Percentiles rank a stretch among this genome's conserved stretches.
phyloP scores from a whole-genome alignment of 345 rosid genomes.

The Noccaea caerulescens region DNA sequence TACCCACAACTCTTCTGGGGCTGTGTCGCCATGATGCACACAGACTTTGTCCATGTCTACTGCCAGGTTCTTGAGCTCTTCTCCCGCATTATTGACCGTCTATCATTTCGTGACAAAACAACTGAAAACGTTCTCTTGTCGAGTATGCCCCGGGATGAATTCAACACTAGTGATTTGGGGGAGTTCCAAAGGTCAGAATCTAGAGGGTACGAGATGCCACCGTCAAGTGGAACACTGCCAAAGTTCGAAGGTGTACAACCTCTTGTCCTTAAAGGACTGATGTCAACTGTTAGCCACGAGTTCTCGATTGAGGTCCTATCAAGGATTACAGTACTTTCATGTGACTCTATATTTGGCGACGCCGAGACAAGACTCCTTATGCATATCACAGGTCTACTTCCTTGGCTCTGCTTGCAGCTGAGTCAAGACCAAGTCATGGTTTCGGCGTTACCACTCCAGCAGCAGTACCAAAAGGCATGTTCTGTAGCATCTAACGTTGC shows the following conservation, averaged over 20 bases:
- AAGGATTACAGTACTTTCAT: conserved; percentile 81
- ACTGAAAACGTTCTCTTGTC: conserved; percentile 96
- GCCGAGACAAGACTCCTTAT: conserved; percentile 89
- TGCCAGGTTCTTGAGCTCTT: conserved; percentile 98
- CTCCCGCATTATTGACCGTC: conserved; percentile 82
- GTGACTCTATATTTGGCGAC: conserved; percentile 96
- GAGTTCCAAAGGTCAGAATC: conserved; percentile 78
- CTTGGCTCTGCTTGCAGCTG: conserved; percentile 98
- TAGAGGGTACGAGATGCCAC: conserved; percentile 68
- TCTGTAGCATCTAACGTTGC: conserved; percentile 83
- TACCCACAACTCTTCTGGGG: conserved; percentile 99
- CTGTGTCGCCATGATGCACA: conserved; percentile 99
- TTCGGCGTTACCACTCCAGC: conserved; percentile 78
- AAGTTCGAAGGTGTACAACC: conserved; percentile 96
- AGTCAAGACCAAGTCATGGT: conserved; percentile 61
- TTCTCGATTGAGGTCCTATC: conserved; percentile 89
- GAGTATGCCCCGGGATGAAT: conserved; percentile 97
- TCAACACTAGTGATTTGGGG: conserved; percentile 53
- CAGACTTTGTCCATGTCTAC: conserved; percentile 96
- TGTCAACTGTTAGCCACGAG: conserved; percentile 91
- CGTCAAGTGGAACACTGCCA: conserved; percentile 76
- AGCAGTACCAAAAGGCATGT: conserved; percentile 87
- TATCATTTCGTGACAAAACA: conserved; percentile 89
- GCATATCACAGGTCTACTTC: conserved; percentile 96
- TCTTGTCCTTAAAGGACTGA: conserved; percentile 94